Evolutionary conservation across 129 eudicot species (phyloP), one percentile per base, ranked within the genome.

Genomic region (Flaveria robusta): DNA sequence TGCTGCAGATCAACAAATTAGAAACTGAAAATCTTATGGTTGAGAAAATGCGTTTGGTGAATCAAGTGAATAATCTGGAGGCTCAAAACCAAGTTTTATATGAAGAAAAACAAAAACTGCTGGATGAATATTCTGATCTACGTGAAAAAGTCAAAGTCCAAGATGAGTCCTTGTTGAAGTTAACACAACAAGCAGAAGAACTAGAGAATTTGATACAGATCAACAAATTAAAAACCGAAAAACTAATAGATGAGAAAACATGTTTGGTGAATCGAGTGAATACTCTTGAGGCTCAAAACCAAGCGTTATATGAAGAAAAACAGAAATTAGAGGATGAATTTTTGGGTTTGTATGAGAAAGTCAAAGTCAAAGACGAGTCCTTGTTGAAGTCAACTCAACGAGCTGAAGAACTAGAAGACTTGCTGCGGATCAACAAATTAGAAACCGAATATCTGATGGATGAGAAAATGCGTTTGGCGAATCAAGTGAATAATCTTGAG

Each of bases 221-320:
- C 20, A 81, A 72, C 74, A 71, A 78, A 20, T 66, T 71, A 43
- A 89, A 84, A 52, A 51, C 60, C 7, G 74, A 68, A 55, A 80
- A 82, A 67, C 70, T 78, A 80, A 74, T 66, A 24, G 20, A 70
- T 2, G 89, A 84, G 58, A 60, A 64, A 26, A 56, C 1, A 14
- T 18, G 72, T n/a, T 70, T 81, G 27, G 86, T 77, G 26, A 78
- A 49, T 58, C 72, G 39, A 60, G 80, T 82, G 43, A 65, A 72
- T 70, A 77, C 79, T 13, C 81, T 86, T 19, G 87, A 85, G 77
- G 82, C 46, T 34, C 70, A 88, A 51, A 81, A 75, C 11, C 8
- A 52, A 18, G 59, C 18, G 18, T 18, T 52, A 7, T 62, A 1
- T 12, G 42, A 62, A 26, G 67, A 60, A 26, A 60, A 60, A 27